Conservation (phyloP, 176 grass and related monocot genomes). For the Oryza rufipogon region DNA sequence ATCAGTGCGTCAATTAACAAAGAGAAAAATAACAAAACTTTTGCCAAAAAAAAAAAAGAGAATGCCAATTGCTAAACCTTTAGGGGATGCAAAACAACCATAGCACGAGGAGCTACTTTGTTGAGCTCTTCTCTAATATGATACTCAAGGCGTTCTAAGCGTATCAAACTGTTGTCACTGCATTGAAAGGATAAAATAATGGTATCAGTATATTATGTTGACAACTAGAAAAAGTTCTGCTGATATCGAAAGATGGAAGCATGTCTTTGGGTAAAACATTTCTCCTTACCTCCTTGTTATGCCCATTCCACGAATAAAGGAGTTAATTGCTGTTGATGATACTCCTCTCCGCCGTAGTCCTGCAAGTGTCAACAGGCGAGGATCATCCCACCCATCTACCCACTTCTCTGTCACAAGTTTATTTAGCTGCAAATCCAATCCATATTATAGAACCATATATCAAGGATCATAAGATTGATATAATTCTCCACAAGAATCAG, state of each 20-base stretch:
- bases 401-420: constrained; percentile 91
- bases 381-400: constrained; percentile 99
- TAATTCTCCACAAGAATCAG: neutral
- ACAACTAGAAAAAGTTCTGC: neutral
- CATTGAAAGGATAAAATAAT: constrained; percentile 34
- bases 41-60: constrained; percentile 13
- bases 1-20: constrained; percentile 17
- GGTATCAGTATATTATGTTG: constrained; percentile 15
- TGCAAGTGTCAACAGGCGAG: constrained; percentile 87
- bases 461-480: neutral
- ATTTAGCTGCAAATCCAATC: constrained; percentile 63
- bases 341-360: constrained; percentile 86
- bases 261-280: constrained; percentile 15
- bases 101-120: constrained; percentile 72
- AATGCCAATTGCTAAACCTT: constrained; percentile 59
- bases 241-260: neutral
- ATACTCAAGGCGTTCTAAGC: constrained; percentile 83
- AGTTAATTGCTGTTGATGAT: constrained; percentile 85
- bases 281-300: constrained; percentile 89
- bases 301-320: constrained; percentile 95
- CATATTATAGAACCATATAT: constrained; percentile 13
- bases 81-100: constrained; percentile 91
- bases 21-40: neutral
- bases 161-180: constrained; percentile 99
- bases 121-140: constrained; percentile 98